phyloP scores from a whole-genome alignment of 768 basidiomycete genomes.

The Fomitopsis serialis region DNA sequence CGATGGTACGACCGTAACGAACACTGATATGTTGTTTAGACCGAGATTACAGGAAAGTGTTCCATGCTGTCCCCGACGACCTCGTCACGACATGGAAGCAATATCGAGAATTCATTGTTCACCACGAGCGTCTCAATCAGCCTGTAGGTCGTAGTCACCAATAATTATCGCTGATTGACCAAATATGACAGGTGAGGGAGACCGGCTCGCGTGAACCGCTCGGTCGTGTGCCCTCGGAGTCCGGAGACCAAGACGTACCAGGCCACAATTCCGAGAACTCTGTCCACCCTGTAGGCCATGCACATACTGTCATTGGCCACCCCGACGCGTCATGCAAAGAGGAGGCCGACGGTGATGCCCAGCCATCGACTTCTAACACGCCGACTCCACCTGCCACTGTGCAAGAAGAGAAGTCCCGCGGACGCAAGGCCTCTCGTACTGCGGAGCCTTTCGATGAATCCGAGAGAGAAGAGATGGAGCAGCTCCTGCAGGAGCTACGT shows the following conservation, averaged over 20 bases:
- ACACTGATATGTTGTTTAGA: constrained; percentile 40
- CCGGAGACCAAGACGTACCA: constrained; percentile 33
- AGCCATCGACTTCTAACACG: constrained; percentile 12
- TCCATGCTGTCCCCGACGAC: constrained; percentile 92
- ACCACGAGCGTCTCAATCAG: constrained; percentile 72
- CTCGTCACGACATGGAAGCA: constrained; percentile 92
- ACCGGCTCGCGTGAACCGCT: constrained; percentile 37
- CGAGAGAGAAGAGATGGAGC: constrained; percentile 90
- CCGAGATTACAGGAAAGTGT: constrained; percentile 95
- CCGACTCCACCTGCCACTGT: constrained; percentile 7
- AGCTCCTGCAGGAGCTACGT: constrained; percentile 62
- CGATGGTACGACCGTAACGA: not conserved
- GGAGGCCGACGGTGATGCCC: constrained; percentile 11
- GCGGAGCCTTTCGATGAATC: constrained; percentile 73
- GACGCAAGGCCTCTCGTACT: constrained; percentile 36
- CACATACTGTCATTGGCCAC: constrained; percentile 10
- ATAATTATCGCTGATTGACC: not conserved
- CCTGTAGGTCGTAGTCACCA: constrained; percentile 40
- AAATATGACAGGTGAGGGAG: constrained; percentile 38
- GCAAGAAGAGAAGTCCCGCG: constrained; percentile 27
- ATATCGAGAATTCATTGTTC: constrained; percentile 77
- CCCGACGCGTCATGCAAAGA: constrained; percentile 8
- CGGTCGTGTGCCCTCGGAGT: constrained; percentile 55
- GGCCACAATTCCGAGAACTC: constrained; percentile 15
- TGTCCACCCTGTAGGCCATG: constrained; percentile 14